phyloP scores from a whole-genome alignment of 345 rosid species.

The Psidium friedrichsthalianum region DNA sequence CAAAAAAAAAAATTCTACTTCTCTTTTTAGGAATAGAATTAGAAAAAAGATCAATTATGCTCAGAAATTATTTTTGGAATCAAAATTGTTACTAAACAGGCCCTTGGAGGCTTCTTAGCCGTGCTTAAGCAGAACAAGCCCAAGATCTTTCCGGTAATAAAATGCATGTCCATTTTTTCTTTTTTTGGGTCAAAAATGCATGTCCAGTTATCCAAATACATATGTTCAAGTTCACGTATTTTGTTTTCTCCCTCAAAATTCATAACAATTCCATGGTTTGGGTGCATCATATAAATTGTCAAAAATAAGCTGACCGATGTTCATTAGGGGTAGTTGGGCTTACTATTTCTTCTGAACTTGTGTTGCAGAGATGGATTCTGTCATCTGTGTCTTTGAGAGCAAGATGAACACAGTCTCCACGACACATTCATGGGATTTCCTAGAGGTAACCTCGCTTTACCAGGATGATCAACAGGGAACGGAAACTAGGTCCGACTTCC shows the following conservation, averaged over 20 bases:
- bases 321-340: background rate
- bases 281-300: background rate
- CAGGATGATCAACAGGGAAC: conserved; percentile 4
- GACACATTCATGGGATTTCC: conserved; percentile 43
- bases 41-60: too few species aligned
- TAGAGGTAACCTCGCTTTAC: conserved; percentile 12
- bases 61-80: too few species aligned
- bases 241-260: background rate
- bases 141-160: conserved; percentile 13
- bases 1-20: too few species aligned
- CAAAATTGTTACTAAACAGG: too few species aligned
- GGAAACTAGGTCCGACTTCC: conserved; percentile 12
- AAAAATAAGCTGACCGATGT: background rate
- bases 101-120: conserved; percentile 29
- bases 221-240: background rate
- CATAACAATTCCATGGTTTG: background rate
- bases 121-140: conserved; percentile 32
- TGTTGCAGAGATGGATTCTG: conserved; percentile 15
- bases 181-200: background rate
- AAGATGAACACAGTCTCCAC: conserved; percentile 24
- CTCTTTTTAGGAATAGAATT: too few species aligned
- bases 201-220: background rate
- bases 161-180: background rate
- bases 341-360: background rate
- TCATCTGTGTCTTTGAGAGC: conserved; percentile 33